phyloP scores from a whole-genome alignment of 108 stramenopile species.

The Epipyxis sp. region DNA sequence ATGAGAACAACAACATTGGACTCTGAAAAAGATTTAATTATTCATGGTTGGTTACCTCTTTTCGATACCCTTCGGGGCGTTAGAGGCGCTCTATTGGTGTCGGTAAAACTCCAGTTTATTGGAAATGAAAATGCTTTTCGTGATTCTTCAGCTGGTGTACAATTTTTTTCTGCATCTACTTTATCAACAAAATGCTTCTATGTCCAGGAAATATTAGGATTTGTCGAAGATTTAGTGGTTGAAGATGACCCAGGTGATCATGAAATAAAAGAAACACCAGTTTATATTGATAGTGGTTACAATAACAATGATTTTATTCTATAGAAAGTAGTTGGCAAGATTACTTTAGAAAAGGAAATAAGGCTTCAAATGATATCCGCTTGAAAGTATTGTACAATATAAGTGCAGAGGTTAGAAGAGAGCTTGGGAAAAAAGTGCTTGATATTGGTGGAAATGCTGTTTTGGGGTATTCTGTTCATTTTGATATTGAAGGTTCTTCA shows the following conservation, averaged over 20 bases:
- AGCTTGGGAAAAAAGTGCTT: slow-evolving; percentile 64
- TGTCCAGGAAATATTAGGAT: slow-evolving; percentile 79
- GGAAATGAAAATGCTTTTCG: slow-evolving; percentile 91
- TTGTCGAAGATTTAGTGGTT: slow-evolving; percentile 95
- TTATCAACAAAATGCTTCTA: slow-evolving; percentile 70
- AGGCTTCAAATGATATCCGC: slow-evolving; percentile 16
- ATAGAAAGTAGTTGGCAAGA: slow-evolving; percentile 30
- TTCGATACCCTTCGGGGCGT: slow-evolving; percentile 88
- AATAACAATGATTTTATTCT: too few relatives aligned
- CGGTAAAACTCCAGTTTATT: slow-evolving; percentile 84
- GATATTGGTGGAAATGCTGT: slow-evolving; percentile 85
- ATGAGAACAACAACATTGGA: slow-evolving; percentile 66
- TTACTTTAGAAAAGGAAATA: slow-evolving; percentile 16
- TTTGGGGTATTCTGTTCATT: slow-evolving; percentile 76
- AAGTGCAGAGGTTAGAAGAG: slow-evolving; percentile 74
- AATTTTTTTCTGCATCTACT: slow-evolving; percentile 80
- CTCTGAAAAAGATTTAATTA: slow-evolving; percentile 43
- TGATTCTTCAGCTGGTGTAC: slow-evolving; percentile 90
- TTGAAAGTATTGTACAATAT: slow-evolving; percentile 66
- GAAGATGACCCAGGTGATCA: slow-evolving; percentile 94
- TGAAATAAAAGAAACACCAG: slow-evolving; percentile 70
- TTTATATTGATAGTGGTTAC: slow-evolving; percentile 37
- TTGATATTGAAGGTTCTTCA: slow-evolving; percentile 94
- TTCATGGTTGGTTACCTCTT: slow-evolving; percentile 92
- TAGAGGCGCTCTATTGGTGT: slow-evolving; percentile 74